A percentile compares a stretch with the other conserved stretches of the same genome.
Evolutionary conservation across 371 early-diverging fungal species (phyloP).

Genomic region (Chytridium lagenaria): DNA sequence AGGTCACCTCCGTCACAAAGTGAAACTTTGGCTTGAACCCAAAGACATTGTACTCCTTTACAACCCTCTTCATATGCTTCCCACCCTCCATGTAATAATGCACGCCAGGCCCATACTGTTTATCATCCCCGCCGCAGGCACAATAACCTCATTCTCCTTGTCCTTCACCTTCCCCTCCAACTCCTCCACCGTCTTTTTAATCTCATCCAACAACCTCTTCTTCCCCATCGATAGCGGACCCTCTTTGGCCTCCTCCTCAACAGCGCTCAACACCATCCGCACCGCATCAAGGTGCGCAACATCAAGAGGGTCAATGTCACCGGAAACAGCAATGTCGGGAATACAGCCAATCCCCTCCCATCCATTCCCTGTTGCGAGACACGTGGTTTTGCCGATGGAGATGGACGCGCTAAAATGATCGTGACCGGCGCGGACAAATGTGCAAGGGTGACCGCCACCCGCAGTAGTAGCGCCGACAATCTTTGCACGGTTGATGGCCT

Average conservation of each 20-base stretch:
- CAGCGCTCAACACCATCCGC: background rate
- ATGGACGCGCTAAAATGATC: conserved; percentile 23
- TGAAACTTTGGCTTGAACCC: background rate
- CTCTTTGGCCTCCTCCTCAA: background rate
- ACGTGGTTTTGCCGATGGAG: conserved; percentile 27
- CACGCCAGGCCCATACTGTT: background rate
- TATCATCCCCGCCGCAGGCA: too few relatives aligned
- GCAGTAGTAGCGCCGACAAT: conserved; percentile 28
- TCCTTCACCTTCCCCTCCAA: background rate
- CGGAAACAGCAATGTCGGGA: background rate
- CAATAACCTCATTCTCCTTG: conserved; percentile 1
- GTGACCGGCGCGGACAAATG: conserved; percentile 6
- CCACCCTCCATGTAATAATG: background rate
- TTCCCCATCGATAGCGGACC: background rate
- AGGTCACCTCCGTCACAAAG: too few relatives aligned
- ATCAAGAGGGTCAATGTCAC: conserved; percentile 11
- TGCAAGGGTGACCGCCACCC: conserved; percentile 33
- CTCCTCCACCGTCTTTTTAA: background rate
- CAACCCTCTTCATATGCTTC: background rate
- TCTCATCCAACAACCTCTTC: background rate
- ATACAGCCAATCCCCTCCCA: conserved; percentile 29
- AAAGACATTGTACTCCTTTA: background rate
- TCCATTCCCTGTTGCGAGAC: conserved; percentile 17
- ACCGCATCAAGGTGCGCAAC: conserved; percentile 22
- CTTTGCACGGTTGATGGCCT: conserved; percentile 15